Conservation (phyloP, 169 alveolate species). For the Eimeria praecox region DNA sequence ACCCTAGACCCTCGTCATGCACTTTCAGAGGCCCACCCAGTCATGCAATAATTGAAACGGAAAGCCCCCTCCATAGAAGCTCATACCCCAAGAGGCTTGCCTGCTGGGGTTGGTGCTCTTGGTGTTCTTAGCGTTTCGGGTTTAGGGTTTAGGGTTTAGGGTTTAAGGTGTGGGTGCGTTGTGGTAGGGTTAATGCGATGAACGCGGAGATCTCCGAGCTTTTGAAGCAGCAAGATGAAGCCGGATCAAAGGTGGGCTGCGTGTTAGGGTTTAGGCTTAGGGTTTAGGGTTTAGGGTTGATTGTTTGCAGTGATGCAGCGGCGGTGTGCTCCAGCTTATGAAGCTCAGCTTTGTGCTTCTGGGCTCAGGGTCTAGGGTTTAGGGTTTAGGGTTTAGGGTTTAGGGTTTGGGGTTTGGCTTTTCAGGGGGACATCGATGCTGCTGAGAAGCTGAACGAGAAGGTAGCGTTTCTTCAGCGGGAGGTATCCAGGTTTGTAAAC, state of each 20-base stretch:
- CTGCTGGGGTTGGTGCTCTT: not conserved
- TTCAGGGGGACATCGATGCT: constrained; percentile 85
- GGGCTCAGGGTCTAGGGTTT: constrained; percentile 13
- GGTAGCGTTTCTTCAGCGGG: constrained; percentile 84
- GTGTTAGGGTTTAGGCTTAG: constrained; percentile 43
- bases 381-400: constrained; percentile 20
- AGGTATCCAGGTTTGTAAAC: constrained; percentile 66
- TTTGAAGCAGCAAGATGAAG: constrained; percentile 85
- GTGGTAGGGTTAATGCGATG: constrained; percentile 81
- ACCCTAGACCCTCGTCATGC: not conserved
- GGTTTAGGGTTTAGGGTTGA: not conserved
- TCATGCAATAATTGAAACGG: too few relatives aligned
- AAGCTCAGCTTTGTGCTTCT: not conserved
- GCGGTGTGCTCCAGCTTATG: not conserved
- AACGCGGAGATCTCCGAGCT: constrained; percentile 85
- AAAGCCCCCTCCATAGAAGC: too few relatives aligned
- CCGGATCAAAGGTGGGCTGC: constrained; percentile 84
- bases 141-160: constrained; percentile 45
- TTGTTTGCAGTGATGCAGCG: not conserved
- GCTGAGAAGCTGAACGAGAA: constrained; percentile 86
- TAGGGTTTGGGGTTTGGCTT: not conserved
- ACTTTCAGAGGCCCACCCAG: too few relatives aligned
- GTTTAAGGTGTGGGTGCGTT: constrained; percentile 1
- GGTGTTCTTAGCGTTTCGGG: not conserved
- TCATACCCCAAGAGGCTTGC: too few relatives aligned